phyloP scores from a whole-genome alignment of 75 land plant species.

The Cupressus sempervirens region DNA sequence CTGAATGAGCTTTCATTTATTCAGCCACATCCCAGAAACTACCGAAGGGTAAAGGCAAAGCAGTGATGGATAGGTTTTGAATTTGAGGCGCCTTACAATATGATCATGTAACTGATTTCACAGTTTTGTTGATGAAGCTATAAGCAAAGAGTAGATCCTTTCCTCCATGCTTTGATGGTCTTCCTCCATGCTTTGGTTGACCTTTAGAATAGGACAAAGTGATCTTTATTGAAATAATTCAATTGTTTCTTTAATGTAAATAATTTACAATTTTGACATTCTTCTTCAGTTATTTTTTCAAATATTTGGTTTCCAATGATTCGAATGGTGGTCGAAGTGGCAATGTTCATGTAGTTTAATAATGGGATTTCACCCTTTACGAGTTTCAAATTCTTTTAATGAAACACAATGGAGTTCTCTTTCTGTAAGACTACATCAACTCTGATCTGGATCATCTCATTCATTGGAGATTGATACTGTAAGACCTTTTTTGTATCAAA shows the following conservation, averaged over 20 bases:
- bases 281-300: neutral
- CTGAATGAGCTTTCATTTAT: neutral
- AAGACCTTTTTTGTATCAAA: neutral
- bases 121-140: neutral
- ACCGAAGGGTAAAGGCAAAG: constrained; percentile 13
- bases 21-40: constrained; percentile 10
- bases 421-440: neutral
- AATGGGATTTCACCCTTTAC: neutral
- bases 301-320: neutral
- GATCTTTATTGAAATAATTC: neutral
- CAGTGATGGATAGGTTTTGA: constrained; percentile 10
- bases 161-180: neutral
- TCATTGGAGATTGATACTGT: neutral
- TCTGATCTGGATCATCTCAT: neutral
- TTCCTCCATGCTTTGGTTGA: neutral
- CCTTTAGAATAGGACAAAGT: neutral
- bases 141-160: neutral
- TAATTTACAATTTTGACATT: neutral
- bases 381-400: neutral
- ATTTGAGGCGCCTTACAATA: neutral
- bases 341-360: neutral
- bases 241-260: neutral
- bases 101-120: neutral
- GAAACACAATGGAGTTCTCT: neutral
- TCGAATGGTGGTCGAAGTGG: neutral